Evolutionary conservation across 148 eudicot genomes (phyloP).

Genomic region (Oxyria digyna): DNA sequence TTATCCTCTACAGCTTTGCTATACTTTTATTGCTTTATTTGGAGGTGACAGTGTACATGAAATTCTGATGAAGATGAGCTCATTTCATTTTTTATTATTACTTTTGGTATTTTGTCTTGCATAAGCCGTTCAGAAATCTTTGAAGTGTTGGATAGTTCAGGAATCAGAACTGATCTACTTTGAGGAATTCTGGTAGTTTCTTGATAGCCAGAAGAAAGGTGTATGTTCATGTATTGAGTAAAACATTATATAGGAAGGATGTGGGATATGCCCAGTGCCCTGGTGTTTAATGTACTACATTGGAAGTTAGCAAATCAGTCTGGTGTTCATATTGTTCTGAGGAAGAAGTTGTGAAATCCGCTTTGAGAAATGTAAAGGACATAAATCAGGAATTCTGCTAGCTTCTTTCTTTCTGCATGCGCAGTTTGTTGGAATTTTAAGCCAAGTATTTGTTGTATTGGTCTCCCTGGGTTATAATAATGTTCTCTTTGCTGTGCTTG

Average conservation of each 20-base stretch:
- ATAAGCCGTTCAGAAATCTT: background rate
- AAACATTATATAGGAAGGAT: background rate
- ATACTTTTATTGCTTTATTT: background rate
- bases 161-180: background rate
- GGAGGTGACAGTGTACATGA: background rate
- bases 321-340: background rate
- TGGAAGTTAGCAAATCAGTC: background rate
- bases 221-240: background rate
- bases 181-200: background rate
- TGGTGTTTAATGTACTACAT: background rate
- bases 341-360: background rate
- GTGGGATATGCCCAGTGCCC: background rate
- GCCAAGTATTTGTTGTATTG: background rate
- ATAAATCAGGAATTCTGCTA: too few relatives aligned
- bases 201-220: background rate
- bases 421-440: background rate
- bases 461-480: background rate
- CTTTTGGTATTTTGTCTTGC: background rate
- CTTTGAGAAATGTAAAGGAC: too few relatives aligned
- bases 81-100: background rate
- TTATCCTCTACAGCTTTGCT: too few relatives aligned
- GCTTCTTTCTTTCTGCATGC: background rate
- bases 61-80: background rate
- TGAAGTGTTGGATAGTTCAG: background rate
- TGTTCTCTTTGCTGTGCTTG: background rate